These are phyloP conservation scores for Smittium culicis DNA, from an alignment of 371 early-diverging fungal genomes.

Conservation along the genomic window DNA sequence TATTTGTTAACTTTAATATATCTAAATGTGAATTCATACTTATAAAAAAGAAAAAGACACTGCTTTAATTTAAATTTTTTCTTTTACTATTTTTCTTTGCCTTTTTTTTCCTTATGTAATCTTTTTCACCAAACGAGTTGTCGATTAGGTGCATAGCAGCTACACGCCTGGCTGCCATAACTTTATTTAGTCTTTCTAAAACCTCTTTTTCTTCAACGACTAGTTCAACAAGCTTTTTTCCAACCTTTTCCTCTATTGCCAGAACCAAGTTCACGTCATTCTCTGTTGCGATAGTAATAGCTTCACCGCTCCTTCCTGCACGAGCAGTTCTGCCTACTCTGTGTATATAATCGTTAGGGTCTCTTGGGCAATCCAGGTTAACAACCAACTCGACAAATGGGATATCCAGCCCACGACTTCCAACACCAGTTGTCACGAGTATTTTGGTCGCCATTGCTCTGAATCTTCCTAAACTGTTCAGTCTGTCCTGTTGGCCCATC, in stretches of 20 bases:
- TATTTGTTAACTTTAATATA: too few species aligned
- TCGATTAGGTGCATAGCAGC: slow-evolving; percentile 74
- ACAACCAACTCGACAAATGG: slow-evolving; percentile 87
- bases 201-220: slow-evolving; percentile 63
- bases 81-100: slow-evolving; percentile 6
- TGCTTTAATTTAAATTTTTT: neutral
- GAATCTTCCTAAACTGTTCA: slow-evolving; percentile 84
- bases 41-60: neutral
- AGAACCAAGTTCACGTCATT: slow-evolving; percentile 77
- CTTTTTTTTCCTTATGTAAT: slow-evolving; percentile 26
- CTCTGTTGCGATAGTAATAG: slow-evolving; percentile 86
- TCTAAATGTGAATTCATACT: neutral
- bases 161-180: slow-evolving; percentile 72
- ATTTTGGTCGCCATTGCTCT: slow-evolving; percentile 68
- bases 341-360: slow-evolving; percentile 95
- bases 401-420: slow-evolving; percentile 97
- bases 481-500: slow-evolving; percentile 83
- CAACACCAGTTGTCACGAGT: slow-evolving; percentile 95
- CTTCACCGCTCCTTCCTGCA: slow-evolving; percentile 75
- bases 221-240: slow-evolving; percentile 57
- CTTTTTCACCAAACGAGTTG: slow-evolving; percentile 51
- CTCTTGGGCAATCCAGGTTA: slow-evolving; percentile 97
- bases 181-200: slow-evolving; percentile 62
- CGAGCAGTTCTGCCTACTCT: slow-evolving; percentile 98
- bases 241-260: slow-evolving; percentile 73